Conservation (phyloP, 2,329 filamentous ascomycete species). For the Podosphaera fusca region DNA sequence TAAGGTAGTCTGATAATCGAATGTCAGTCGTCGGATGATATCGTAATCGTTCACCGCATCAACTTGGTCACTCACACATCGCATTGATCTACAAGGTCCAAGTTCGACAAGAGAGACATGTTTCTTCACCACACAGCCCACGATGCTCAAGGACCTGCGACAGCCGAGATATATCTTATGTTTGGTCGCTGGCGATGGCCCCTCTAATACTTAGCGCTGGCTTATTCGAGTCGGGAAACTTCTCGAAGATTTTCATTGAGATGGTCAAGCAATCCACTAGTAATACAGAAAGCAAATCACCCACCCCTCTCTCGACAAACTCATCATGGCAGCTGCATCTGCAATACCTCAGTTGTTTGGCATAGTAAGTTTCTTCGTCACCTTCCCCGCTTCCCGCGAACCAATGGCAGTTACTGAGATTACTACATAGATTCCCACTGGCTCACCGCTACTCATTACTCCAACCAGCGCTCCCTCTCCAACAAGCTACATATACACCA, state of each 20-base stretch:
- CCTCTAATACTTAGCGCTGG: not conserved
- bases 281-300: not conserved
- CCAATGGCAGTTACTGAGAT: constrained; percentile 1
- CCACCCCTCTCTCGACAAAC: too few species aligned
- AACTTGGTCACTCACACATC: constrained; percentile 25
- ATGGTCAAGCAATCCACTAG: not conserved
- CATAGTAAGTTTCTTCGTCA: constrained; percentile 5
- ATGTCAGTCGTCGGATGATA: not conserved
- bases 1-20: constrained; percentile 47
- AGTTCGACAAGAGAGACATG: constrained; percentile 13
- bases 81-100: constrained; percentile 29
- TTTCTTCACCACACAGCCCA: not conserved
- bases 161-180: too few species aligned
- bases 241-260: not conserved
- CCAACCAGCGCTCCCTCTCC: constrained; percentile 29
- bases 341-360: constrained; percentile 13
- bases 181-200: not conserved
- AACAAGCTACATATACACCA: constrained; percentile 32
- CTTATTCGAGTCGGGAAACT: not conserved
- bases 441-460: constrained; percentile 30
- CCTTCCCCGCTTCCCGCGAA: not conserved
- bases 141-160: not conserved
- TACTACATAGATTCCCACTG: constrained; percentile 25
- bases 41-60: not conserved
- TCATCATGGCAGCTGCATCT: constrained; percentile 4